Evolutionary conservation across 495 filamentous ascomycete genomes (phyloP), one percentile per base, ranked within the genome.

Genomic region (Hypoxylon lenormandii): DNA sequence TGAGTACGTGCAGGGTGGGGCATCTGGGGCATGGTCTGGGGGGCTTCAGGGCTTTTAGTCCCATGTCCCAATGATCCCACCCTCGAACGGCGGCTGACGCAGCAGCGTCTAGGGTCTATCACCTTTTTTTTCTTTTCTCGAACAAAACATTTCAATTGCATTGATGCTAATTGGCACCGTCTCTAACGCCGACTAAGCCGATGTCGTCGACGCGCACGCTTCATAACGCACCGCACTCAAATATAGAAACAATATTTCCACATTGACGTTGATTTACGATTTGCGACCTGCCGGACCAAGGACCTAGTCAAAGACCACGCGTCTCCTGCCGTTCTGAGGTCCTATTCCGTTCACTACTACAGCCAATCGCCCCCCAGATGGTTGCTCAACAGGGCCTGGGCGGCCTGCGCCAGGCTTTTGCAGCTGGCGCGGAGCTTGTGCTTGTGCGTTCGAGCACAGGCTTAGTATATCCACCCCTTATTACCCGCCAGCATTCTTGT

Each of bases 351-450:
- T 11, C 28, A 2, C 30, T 21, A 53, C 16, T 26, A 2, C 16
- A 36, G 33, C 11, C 22, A 52, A 47, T 56, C 16, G 23, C 33
- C 13, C 19, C 43, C 22, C 38, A 54, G 49, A 74, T 76, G 73
- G 69, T 64, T 58, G 6, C 30, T 11, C 60, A 60, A 19, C 73
- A 66, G 61, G 59, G 57, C 59, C 49, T 70, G 62, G 71, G 75
- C 64, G 51, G 77, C 69, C 74, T 72, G 50, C 64, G 70, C 69
- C 71, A 77, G 47, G 66, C 69, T 75, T 55, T 75, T 57, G 65
- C 74, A 61, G 48, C 69, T 70, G 74, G 69, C 52, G 52, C 64
- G 48, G 58, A 50, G 30, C 65, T 72, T 61, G 42, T 33, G 26
- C 51, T 64, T 51, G 56, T 47, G 28, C 60, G 66, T 62, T 30